Conservation (phyloP, 1,139 yeast genomes). For the Entelexis sorbosivorans region DNA sequence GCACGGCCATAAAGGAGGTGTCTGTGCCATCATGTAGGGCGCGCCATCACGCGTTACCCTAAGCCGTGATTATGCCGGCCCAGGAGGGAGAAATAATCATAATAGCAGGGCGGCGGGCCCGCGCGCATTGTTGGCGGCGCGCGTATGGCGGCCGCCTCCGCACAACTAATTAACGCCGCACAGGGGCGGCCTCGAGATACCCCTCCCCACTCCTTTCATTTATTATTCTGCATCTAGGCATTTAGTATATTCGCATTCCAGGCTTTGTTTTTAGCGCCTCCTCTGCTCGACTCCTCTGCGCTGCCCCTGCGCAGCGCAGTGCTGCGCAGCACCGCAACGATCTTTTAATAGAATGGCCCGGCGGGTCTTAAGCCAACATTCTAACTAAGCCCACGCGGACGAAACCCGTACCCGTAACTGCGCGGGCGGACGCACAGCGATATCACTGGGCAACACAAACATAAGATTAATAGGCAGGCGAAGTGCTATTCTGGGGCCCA, state of each 20-base stretch:
- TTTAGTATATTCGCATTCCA: not conserved
- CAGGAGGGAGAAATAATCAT: not conserved
- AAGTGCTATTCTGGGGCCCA: not conserved
- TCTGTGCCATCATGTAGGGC: constrained; percentile 9
- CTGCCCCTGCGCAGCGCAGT: not conserved
- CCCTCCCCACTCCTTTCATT: not conserved
- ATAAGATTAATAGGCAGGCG: not conserved
- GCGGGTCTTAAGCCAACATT: not conserved
- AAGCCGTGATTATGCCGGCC: not conserved
- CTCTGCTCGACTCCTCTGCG: no score
- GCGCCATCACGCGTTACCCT: not conserved
- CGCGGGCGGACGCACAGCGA: constrained; percentile 1
- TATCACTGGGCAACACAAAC: constrained; percentile 1
- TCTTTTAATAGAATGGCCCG: not conserved
- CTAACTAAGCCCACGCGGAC: not conserved
- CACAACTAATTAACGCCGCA: not conserved
- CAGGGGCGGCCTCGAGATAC: not conserved
- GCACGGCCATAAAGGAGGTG: not conserved
- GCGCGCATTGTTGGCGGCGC: no score
- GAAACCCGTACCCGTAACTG: constrained; percentile 2
- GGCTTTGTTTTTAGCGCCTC: no score
- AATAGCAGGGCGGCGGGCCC: not conserved
- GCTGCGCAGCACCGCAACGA: not conserved
- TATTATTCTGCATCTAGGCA: not conserved
- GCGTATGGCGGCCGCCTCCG: no score